Evolutionary conservation across 305 asterid genomes (phyloP).

Genomic region (Coffea humblotiana): DNA sequence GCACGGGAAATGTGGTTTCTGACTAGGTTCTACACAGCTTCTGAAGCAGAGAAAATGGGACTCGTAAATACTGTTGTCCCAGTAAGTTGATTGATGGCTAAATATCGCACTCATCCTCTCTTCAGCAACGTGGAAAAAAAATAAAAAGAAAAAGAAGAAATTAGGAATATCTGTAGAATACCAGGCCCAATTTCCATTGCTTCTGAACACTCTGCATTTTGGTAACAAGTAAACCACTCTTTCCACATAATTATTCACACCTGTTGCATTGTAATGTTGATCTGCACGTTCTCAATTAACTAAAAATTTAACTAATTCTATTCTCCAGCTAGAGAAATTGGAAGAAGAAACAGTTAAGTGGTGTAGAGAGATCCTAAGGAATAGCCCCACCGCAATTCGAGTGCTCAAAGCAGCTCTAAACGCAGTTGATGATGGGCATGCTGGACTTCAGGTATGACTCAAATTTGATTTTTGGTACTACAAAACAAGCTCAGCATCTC

Average conservation of each 20-base stretch:
- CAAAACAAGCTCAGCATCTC: too few relatives aligned
- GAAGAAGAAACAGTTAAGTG: conserved; percentile 88
- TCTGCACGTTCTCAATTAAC: too few relatives aligned
- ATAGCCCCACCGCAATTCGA: conserved; percentile 85
- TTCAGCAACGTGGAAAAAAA: too few relatives aligned
- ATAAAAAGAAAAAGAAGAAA: too few relatives aligned
- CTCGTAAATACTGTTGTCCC: conserved; percentile 86
- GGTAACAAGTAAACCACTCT: too few relatives aligned
- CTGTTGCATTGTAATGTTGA: too few relatives aligned
- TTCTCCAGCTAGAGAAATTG: conserved; percentile 66
- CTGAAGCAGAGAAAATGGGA: conserved; percentile 93
- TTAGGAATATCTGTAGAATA: too few relatives aligned
- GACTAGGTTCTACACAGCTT: conserved; percentile 77
- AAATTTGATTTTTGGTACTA: too few relatives aligned
- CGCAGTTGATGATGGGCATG: conserved; percentile 91
- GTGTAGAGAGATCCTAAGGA: conserved; percentile 88
- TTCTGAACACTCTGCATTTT: too few relatives aligned
- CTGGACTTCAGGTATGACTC: conserved; percentile 81
- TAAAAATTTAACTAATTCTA: not conserved
- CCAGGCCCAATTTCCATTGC: too few relatives aligned
- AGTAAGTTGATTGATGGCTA: conserved; percentile 42
- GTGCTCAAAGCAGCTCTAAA: conserved; percentile 82
- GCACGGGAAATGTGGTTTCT: conserved; percentile 95
- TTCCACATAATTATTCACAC: too few relatives aligned
- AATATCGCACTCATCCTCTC: not conserved